phyloP scores from a whole-genome alignment of 805 yeast species.

The Candida bentonensis region DNA sequence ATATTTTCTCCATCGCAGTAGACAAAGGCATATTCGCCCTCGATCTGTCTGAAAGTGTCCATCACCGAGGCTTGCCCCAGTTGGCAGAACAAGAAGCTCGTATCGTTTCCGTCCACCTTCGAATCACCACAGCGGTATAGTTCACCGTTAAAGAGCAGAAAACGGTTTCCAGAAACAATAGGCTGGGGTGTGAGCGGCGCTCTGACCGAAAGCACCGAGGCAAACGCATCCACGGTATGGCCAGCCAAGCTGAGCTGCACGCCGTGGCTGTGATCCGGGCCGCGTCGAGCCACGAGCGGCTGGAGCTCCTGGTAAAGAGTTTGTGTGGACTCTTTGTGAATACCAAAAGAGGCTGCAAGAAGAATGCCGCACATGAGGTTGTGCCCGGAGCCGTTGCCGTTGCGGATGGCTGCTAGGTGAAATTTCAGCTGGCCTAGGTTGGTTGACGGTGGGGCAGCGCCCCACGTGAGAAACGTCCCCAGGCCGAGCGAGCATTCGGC shows the following conservation, averaged over 20 bases:
- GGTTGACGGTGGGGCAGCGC: too few relatives aligned
- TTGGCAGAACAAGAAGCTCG: conserved; percentile 33
- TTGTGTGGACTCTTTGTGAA: not conserved
- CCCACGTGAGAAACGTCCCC: too few relatives aligned
- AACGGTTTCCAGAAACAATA: conserved; percentile 18
- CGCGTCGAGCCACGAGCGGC: not conserved
- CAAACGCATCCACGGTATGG: conserved; percentile 22
- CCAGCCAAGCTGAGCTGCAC: too few relatives aligned
- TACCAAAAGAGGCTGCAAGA: not conserved
- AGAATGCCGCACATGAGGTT: not conserved
- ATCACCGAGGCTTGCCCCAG: conserved; percentile 27
- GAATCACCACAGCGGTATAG: conserved; percentile 43
- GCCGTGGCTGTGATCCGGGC: conserved; percentile 1
- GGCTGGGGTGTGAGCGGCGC: conserved; percentile 76
- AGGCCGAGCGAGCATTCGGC: too few relatives aligned
- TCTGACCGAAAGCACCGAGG: conserved; percentile 71
- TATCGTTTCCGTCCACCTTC: conserved; percentile 45
- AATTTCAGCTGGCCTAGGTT: too few relatives aligned
- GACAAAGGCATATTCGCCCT: conserved; percentile 77
- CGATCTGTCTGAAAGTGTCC: conserved; percentile 29
- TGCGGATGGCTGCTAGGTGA: too few relatives aligned
- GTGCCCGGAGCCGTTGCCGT: too few relatives aligned
- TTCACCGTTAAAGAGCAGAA: conserved; percentile 84
- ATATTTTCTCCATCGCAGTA: conserved; percentile 27
- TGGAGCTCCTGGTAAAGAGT: not conserved